Conservation (phyloP, 495 filamentous ascomycete genomes). For the Trichodelitschia bisporula region DNA sequence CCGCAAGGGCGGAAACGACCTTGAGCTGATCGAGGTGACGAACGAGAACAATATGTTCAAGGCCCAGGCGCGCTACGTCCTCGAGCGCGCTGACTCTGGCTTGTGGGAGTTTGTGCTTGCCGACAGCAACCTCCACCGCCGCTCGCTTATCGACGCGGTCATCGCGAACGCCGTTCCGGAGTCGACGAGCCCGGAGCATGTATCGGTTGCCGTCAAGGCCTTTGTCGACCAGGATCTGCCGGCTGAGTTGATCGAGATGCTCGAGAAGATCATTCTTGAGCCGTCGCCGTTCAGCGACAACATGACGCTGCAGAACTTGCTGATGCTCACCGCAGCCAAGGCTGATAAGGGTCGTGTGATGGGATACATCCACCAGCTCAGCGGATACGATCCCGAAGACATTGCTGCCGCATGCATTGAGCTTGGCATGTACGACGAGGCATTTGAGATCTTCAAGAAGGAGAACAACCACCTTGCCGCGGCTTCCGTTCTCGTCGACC, state of each 20-base stretch:
- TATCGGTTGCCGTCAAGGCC: slow-evolving; percentile 79
- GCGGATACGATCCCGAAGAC: slow-evolving; percentile 73
- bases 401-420: slow-evolving; percentile 86
- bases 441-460: slow-evolving; percentile 98
- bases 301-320: slow-evolving; percentile 77
- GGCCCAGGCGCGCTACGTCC: slow-evolving; percentile 81
- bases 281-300: slow-evolving; percentile 96
- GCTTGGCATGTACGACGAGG: slow-evolving; percentile 86
- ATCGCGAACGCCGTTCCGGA: slow-evolving; percentile 92
- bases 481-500: slow-evolving; percentile 79
- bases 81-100: slow-evolving; percentile 72
- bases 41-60: slow-evolving; percentile 99
- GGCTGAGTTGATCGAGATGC: slow-evolving; percentile 81
- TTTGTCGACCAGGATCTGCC: slow-evolving; percentile 82
- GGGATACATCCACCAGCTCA: slow-evolving; percentile 85
- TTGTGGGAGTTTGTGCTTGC: slow-evolving; percentile 91
- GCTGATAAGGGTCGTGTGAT: slow-evolving; percentile 87
- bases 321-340: slow-evolving; percentile 94
- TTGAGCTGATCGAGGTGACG: slow-evolving; percentile 91
- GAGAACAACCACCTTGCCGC: slow-evolving; percentile 68
- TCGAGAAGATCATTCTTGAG: slow-evolving; percentile 98
- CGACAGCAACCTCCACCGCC: slow-evolving; percentile 80
- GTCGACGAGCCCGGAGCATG: slow-evolving; percentile 79
- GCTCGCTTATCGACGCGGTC: slow-evolving; percentile 88
- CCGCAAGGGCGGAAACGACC: slow-evolving; percentile 86